These are phyloP conservation scores for Naganishia cerealis DNA, from an alignment of 1,284 basidiomycete species.

Conservation along the genomic window DNA sequence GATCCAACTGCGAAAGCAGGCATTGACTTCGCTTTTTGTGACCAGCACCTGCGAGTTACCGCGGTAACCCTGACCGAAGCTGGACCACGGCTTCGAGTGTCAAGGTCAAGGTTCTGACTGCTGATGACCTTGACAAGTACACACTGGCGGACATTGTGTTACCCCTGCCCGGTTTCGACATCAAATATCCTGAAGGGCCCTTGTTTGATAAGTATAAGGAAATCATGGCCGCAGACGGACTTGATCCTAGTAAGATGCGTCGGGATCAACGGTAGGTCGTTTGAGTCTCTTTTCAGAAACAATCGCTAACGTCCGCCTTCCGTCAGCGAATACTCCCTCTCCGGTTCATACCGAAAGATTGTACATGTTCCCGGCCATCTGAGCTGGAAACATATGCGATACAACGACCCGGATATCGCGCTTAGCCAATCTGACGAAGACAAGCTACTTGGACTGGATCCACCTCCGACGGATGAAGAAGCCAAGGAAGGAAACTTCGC, in stretches of 20 bases:
- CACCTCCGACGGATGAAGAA: slow-evolving; percentile 58
- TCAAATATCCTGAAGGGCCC: slow-evolving; percentile 78
- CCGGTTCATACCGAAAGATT: slow-evolving; percentile 89
- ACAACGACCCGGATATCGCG: slow-evolving; percentile 88
- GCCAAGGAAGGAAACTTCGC: slow-evolving; percentile 68
- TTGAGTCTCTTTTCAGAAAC: background rate
- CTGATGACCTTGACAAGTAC: slow-evolving; percentile 72
- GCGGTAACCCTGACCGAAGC: slow-evolving; percentile 54
- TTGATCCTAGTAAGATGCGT: slow-evolving; percentile 82
- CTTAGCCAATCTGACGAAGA: slow-evolving; percentile 95
- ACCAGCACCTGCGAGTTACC: slow-evolving; percentile 20
- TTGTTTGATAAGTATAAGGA: slow-evolving; percentile 79
- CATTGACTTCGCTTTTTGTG: slow-evolving; percentile 37
- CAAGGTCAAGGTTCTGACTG: slow-evolving; percentile 70
- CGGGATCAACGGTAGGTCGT: slow-evolving; percentile 76
- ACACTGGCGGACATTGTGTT: slow-evolving; percentile 91
- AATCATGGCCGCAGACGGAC: slow-evolving; percentile 76
- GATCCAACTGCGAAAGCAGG: background rate
- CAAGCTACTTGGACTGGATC: slow-evolving; percentile 73
- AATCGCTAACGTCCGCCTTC: slow-evolving; percentile 10
- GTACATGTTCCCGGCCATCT: slow-evolving; percentile 79
- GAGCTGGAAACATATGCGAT: slow-evolving; percentile 76
- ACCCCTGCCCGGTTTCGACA: slow-evolving; percentile 89
- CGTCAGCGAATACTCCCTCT: slow-evolving; percentile 80
- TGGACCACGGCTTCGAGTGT: slow-evolving; percentile 29